phyloP scores from a whole-genome alignment of 1,284 basidiomycete genomes.

The Vanrija sp. region DNA sequence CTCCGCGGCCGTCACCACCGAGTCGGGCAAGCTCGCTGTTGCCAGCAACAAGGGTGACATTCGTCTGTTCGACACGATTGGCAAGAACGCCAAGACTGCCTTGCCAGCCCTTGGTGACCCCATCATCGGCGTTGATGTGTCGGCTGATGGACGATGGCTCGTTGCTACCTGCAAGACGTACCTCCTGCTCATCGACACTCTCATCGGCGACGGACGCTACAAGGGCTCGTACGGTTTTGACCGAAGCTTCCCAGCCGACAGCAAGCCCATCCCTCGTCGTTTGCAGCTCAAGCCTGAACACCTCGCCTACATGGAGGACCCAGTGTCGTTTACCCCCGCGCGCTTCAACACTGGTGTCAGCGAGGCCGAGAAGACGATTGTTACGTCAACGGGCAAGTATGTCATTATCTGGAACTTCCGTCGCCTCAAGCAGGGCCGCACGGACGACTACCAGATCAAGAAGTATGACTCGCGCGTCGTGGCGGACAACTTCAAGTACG shows the following conservation, averaged over 20 bases:
- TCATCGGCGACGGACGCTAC: constrained; percentile 87
- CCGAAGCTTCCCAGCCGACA: constrained; percentile 86
- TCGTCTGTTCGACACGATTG: constrained; percentile 89
- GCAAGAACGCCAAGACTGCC: constrained; percentile 99
- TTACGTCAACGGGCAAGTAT: constrained; percentile 93
- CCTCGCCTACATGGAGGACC: constrained; percentile 88
- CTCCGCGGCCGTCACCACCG: constrained; percentile 86
- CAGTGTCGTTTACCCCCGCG: constrained; percentile 86
- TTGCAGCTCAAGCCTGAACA: constrained; percentile 89
- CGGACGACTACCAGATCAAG: constrained; percentile 93
- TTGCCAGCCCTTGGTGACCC: constrained; percentile 92
- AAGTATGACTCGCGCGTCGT: constrained; percentile 90
- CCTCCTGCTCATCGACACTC: constrained; percentile 88
- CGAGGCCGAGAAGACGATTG: constrained; percentile 87
- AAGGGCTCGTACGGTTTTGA: constrained; percentile 87
- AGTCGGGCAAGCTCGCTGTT: constrained; percentile 80
- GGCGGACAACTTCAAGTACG: constrained; percentile 93
- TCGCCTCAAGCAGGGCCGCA: constrained; percentile 85
- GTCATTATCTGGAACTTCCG: constrained; percentile 95
- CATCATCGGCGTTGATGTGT: constrained; percentile 91
- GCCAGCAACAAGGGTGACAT: constrained; percentile 97
- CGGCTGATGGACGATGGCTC: constrained; percentile 88
- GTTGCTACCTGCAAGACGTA: constrained; percentile 96
- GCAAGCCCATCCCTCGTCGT: constrained; percentile 86
- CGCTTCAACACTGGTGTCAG: constrained; percentile 89